These are phyloP conservation scores for Saccharum spontaneum DNA, from an alignment of 176 grass and related monocot species.

Conservation along the genomic window DNA sequence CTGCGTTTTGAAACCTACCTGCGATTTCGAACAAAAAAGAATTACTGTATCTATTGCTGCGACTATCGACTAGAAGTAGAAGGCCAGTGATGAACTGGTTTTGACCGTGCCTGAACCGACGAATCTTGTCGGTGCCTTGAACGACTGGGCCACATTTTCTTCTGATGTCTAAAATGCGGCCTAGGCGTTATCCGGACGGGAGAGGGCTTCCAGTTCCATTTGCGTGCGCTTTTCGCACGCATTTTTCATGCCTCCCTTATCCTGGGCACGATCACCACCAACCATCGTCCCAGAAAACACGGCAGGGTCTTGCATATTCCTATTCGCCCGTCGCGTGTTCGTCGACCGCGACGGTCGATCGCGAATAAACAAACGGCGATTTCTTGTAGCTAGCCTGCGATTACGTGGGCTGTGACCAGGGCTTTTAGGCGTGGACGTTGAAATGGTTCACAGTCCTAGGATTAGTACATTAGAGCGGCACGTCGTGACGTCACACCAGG, in stretches of 20 bases:
- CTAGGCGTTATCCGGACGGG: slow-evolving; percentile 9
- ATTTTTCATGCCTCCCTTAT: slow-evolving; percentile 9
- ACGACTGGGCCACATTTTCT: background rate
- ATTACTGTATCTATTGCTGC: background rate
- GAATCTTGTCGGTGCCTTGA: background rate
- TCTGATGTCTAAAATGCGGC: background rate
- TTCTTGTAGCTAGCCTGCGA: background rate
- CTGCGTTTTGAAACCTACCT: too few species aligned
- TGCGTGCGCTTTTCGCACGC: background rate
- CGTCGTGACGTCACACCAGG: background rate
- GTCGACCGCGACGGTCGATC: background rate
- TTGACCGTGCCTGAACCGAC: background rate
- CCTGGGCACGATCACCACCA: background rate
- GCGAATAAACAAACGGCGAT: background rate
- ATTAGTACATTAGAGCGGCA: background rate
- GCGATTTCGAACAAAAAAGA: too few species aligned
- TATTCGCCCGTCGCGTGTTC: background rate
- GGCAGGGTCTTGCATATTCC: background rate
- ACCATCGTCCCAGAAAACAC: background rate
- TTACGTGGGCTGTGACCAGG: background rate
- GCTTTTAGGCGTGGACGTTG: slow-evolving; percentile 2
- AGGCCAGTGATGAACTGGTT: background rate
- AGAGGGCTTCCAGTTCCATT: background rate
- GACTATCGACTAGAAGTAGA: background rate
- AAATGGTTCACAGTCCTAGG: too few species aligned